Conservation (phyloP, 1,284 basidiomycete species). For the Bondarzewia mesenterica region DNA sequence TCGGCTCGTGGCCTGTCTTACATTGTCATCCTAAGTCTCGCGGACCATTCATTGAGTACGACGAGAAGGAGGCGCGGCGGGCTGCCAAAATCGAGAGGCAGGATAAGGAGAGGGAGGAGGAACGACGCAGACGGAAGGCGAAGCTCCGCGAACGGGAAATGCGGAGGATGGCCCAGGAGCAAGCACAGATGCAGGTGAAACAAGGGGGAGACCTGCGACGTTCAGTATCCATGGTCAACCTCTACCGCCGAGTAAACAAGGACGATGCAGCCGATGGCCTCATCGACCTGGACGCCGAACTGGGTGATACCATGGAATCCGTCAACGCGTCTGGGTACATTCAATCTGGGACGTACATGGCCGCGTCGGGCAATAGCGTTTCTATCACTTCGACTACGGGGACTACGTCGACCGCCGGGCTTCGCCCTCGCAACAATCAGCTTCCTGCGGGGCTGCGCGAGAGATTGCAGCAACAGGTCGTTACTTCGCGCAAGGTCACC, state of each 20-base stretch:
- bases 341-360: slow-evolving; percentile 61
- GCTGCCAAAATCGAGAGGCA: slow-evolving; percentile 42
- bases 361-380: slow-evolving; percentile 94
- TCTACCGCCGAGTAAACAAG: slow-evolving; percentile 43
- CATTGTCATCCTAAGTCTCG: slow-evolving; percentile 64
- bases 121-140: slow-evolving; percentile 30
- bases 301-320: slow-evolving; percentile 41
- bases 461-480: slow-evolving; percentile 54
- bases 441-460: slow-evolving; percentile 46
- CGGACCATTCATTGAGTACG: slow-evolving; percentile 66
- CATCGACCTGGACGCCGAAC: slow-evolving; percentile 39
- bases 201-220: slow-evolving; percentile 58
- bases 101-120: slow-evolving; percentile 34
- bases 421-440: slow-evolving; percentile 33
- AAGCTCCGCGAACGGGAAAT: slow-evolving; percentile 29
- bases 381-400: slow-evolving; percentile 84
- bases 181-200: slow-evolving; percentile 19
- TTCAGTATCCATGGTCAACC: slow-evolving; percentile 71
- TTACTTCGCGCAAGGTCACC: slow-evolving; percentile 50
- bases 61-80: slow-evolving; percentile 60
- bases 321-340: slow-evolving; percentile 64
- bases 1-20: slow-evolving; percentile 60
- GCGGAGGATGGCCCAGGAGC: slow-evolving; percentile 23
- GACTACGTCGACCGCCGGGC: slow-evolving; percentile 71
- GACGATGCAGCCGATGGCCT: slow-evolving; percentile 21